Percentiles rank a stretch among this genome's conserved stretches.
Conservation (phyloP, 768 basidiomycete genomes). For the Kwoniella dendrophila region DNA sequence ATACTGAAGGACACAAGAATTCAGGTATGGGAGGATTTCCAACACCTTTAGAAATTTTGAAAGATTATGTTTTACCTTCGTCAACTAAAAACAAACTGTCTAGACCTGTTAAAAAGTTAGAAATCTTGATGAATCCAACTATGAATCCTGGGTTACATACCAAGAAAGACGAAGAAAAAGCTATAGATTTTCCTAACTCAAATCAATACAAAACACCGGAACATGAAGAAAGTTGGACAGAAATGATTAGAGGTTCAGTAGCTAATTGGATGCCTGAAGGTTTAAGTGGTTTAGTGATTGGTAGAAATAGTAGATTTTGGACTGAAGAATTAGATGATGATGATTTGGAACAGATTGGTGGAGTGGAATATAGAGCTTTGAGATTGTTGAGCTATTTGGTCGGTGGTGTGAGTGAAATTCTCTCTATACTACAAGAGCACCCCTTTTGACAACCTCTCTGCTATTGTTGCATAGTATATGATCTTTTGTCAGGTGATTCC, state of each 20-base stretch:
- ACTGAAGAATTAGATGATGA: slow-evolving; percentile 51
- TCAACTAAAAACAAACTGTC: slow-evolving; percentile 5
- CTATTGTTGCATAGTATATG: slow-evolving; percentile 35
- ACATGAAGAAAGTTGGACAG: slow-evolving; percentile 22
- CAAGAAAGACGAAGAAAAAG: slow-evolving; percentile 6
- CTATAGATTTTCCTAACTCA: not conserved
- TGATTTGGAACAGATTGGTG: slow-evolving; percentile 48
- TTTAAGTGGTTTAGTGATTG: slow-evolving; percentile 42
- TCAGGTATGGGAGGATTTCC: slow-evolving; percentile 26
- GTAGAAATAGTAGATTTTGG: slow-evolving; percentile 49
- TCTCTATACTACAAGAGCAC: too few relatives aligned
- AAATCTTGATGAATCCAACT: slow-evolving; percentile 2
- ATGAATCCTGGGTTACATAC: too few relatives aligned
- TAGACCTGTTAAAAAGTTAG: slow-evolving; percentile 14
- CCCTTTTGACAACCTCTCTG: not conserved
- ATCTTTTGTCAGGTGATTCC: slow-evolving; percentile 40
- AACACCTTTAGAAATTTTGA: slow-evolving; percentile 17
- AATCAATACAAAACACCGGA: not conserved
- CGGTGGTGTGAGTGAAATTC: slow-evolving; percentile 34
- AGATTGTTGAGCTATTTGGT: slow-evolving; percentile 44
- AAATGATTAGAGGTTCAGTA: slow-evolving; percentile 19
- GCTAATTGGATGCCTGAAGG: slow-evolving; percentile 49
- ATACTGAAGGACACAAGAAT: slow-evolving; percentile 12
- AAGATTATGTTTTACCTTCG: slow-evolving; percentile 7
- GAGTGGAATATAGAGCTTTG: slow-evolving; percentile 50